Conservation (phyloP, 371 early-diverging fungal genomes). For the Chytridium lagenaria region DNA sequence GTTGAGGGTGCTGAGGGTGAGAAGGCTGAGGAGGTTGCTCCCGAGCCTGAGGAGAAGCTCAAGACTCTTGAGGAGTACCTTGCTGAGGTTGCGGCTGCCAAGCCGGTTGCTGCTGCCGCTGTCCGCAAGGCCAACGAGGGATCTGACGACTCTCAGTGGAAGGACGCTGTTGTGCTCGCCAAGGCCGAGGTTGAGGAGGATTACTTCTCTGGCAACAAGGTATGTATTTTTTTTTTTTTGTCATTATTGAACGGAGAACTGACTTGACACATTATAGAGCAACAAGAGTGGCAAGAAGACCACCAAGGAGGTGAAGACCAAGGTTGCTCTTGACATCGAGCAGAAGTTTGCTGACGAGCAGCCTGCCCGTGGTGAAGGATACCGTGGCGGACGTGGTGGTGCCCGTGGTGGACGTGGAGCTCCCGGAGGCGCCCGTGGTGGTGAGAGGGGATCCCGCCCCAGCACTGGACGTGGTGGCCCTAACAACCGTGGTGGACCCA, state of each 20-base stretch:
- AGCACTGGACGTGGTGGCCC: too few species aligned
- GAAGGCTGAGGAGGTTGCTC: slow-evolving; percentile 39
- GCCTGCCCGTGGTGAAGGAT: slow-evolving; percentile 37
- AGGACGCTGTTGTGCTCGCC: slow-evolving; percentile 71
- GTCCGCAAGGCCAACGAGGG: slow-evolving; percentile 85
- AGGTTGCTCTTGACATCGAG: slow-evolving; percentile 66
- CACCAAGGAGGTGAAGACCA: slow-evolving; percentile 54
- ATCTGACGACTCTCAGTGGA: slow-evolving; percentile 77
- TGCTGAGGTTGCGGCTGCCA: slow-evolving; percentile 66
- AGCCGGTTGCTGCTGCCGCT: slow-evolving; percentile 45
- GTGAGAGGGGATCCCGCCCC: background rate
- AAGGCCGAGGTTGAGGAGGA: slow-evolving; percentile 75
- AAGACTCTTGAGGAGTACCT: slow-evolving; percentile 83
- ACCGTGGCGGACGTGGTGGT: slow-evolving; percentile 38
- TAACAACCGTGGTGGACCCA: too few species aligned
- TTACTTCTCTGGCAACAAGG: slow-evolving; percentile 69
- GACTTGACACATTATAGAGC: too few species aligned
- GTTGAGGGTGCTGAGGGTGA: slow-evolving; percentile 35
- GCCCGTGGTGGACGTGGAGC: slow-evolving; percentile 47
- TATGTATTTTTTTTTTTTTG: slow-evolving; percentile 28
- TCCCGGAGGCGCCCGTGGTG: too few species aligned
- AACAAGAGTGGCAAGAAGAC: too few species aligned
- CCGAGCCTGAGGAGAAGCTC: slow-evolving; percentile 73
- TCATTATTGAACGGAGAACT: background rate
- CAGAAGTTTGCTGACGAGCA: slow-evolving; percentile 55